Evolutionary conservation across 164 flowering plant genomes (phyloP), one percentile per base, ranked within the genome.

Genomic region (Liquidambar formosana): DNA sequence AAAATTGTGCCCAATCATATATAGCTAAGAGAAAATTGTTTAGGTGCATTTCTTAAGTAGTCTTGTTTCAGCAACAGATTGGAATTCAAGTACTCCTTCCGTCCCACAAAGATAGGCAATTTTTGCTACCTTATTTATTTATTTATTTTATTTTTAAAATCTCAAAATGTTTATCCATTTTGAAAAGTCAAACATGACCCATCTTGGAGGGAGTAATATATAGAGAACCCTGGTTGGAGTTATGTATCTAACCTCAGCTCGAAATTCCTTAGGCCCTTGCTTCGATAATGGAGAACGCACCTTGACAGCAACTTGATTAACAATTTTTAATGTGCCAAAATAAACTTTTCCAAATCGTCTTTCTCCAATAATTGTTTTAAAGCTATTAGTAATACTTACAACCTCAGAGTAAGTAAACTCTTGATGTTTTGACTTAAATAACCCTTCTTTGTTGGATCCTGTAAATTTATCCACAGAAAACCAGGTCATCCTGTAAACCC

Each of bases 341-440:
- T 80, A 75, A 38, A 77, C 80, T 57, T 59, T 77, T 70, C 76
- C 80, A 66, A 77, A 77, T 13, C 80, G 76, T 61, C 80, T 76
- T 61, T 63, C 59, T 27, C 80, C 80, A 49, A 77, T 27, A 53
- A 0, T 25, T 2, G 41, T 73, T 48, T 11, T 48, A 27, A 73
- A 71, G 61, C 73, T 66, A 5, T 45, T 14, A 16, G 76, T 73
- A 22, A 77, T 77, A 9, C 45, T 48, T 18, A 66, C 14, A 11
- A 77, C 23, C 52, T 77, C 62, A 22, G 68, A 57, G 56, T 57
- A 76, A 19, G 72, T 63, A 19, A 76, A 71, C 19, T 47, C 21
- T 10, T 33, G 68, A 44, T 63, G 63, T 13, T 44, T 71, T 11
- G 57, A 38, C 62, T 19, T 62, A 27, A 56, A 15, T 44, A 47